Evolutionary conservation across 2,329 filamentous ascomycete species (phyloP).

Genomic region (Plenodomus biglobosus): DNA sequence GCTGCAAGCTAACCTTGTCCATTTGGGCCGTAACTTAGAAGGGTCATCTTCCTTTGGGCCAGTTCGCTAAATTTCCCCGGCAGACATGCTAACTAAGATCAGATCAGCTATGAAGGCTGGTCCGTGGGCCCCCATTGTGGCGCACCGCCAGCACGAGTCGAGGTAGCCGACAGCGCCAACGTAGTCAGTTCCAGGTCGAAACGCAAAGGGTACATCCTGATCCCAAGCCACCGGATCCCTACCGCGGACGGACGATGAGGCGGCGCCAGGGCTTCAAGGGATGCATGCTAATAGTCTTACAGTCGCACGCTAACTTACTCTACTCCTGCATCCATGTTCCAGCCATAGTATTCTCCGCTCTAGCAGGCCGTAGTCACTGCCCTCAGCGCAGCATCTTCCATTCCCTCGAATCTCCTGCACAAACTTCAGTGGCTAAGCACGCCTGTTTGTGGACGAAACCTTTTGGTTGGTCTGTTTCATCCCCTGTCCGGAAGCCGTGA

Average conservation of each 20-base stretch:
- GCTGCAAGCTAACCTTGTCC: constrained; percentile 32
- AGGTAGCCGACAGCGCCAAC: constrained; percentile 34
- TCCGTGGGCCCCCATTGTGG: constrained; percentile 42
- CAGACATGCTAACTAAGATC: constrained; percentile 33
- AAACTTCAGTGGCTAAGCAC: constrained; percentile 41
- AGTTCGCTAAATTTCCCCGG: constrained; percentile 31
- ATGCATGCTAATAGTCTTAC: constrained; percentile 40
- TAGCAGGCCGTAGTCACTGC: constrained; percentile 33
- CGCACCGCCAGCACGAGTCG: constrained; percentile 41
- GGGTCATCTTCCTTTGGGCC: constrained; percentile 30
- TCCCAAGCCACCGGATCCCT: constrained; percentile 41
- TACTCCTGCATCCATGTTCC: constrained; percentile 35
- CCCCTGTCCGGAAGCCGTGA: constrained; percentile 32
- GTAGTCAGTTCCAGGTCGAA: constrained; percentile 35
- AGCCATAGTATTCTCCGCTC: constrained; percentile 37
- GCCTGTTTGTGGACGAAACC: constrained; percentile 32
- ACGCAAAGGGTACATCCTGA: constrained; percentile 34
- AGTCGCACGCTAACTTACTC: constrained; percentile 37
- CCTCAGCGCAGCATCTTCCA: constrained; percentile 31
- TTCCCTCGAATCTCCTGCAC: constrained; percentile 27
- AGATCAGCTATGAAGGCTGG: constrained; percentile 40
- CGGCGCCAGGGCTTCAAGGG: constrained; percentile 29
- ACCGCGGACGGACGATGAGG: constrained; percentile 36
- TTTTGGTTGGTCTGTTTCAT: constrained; percentile 46
- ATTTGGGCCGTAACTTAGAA: constrained; percentile 28